Base-by-base conservation (phyloP, 1,284 basidiomycete genomes). In the Xerocomus amazonicus region DNA sequence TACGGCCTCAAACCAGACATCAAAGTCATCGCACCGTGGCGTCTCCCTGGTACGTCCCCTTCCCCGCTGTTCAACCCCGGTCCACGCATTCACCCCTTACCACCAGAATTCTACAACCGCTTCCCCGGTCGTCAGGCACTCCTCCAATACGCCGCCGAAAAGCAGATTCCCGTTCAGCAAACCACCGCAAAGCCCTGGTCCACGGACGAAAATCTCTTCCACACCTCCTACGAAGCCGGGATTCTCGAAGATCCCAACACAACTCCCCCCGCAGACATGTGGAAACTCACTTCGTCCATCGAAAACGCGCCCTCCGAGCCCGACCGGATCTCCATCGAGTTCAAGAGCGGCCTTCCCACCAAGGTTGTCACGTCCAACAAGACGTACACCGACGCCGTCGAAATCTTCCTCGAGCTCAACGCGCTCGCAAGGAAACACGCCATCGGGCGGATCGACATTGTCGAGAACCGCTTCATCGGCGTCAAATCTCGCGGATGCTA, bases 401-500 rank as follows among this genome's bases (percentile, higher is more conserved):
- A 97, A 28, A 86, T 99, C 66, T 99, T 99, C 86, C 75, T 91
- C 59, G 80, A 80, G 12, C 84, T 99, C 65, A 99, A 99, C 76
- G 78, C 87, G 5, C 84, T 98, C 55, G 96, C 90, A 29, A 82
- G 96, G 60, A 92, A 90, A 68, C 94, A 99, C 74, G 97, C 95
- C 61, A 82, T 99, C 59, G 95, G 96, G 43, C 86, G 96, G 55
- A 89, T 97, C 73, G 96, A 99, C 72, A 98, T 99, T 68, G 97
- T 99, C 65, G 96, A 99, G 77, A 99, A 99, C 78, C 84, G 96
- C 49, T 98, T 97, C 79, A 98, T 99, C 70, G 96, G 96, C 56
- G 95, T 99, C 70, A 99, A 99, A 76, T 94, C 90, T 50, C 90
- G 96, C 49, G 96, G 96, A 33, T 99, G 97, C 77, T 99, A 99